Conservation (phyloP, 345 rosid species). For the Barbarea vulgaris region DNA sequence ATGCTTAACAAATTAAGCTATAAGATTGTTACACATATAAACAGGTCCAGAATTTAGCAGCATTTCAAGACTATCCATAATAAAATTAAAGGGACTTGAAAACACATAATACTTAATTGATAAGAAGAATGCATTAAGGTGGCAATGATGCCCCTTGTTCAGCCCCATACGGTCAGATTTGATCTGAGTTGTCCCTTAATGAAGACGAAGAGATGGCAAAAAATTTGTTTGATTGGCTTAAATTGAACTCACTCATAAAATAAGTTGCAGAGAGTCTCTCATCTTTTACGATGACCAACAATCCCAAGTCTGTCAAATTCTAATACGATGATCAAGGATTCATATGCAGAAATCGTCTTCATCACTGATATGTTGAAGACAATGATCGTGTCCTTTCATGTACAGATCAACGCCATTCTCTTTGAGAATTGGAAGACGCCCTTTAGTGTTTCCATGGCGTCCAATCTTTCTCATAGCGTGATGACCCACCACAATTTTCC, state of each 20-base stretch:
- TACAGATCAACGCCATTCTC: conserved; percentile 57
- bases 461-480: conserved; percentile 73
- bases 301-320: no score
- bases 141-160: conserved; percentile 79
- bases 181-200: no score
- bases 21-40: neutral
- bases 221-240: no score
- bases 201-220: no score
- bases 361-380: conserved; percentile 60
- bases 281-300: no score
- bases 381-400: conserved; percentile 76
- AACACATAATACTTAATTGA: neutral
- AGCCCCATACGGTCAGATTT: no score
- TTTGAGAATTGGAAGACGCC: conserved; percentile 55
- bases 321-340: no score
- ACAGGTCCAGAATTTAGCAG: neutral
- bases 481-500: conserved; percentile 84
- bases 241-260: no score
- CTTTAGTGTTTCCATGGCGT: conserved; percentile 64
- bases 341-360: no score
- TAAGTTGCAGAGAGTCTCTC: no score
- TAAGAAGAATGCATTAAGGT: neutral
- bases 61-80: neutral
- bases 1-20: conserved; percentile 12
- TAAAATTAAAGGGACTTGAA: neutral